These are phyloP conservation scores for Trypanosoma grayi DNA, from an alignment of 208 protist species.

Conservation along the genomic window DNA sequence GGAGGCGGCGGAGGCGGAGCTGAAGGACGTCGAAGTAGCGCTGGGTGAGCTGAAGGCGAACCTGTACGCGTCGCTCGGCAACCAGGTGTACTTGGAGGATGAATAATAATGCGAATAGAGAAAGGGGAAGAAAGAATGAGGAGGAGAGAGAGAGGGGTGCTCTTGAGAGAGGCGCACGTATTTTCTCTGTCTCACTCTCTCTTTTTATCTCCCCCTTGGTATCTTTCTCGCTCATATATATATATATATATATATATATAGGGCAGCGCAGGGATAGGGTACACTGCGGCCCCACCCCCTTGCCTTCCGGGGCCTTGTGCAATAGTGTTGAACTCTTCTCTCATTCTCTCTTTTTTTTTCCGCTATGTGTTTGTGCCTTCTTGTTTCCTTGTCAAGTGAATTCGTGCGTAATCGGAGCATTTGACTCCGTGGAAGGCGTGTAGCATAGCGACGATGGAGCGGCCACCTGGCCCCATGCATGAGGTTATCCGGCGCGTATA, in stretches of 20 bases:
- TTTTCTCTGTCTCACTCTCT: no score
- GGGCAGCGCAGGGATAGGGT: no score
- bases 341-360: no score
- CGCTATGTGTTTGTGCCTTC: no score
- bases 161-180: background rate
- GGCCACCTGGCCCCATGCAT: conserved; percentile 61
- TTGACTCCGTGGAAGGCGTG: background rate
- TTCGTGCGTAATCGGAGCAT: no score
- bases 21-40: conserved; percentile 41
- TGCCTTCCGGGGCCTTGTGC: no score
- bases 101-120: conserved; percentile 35
- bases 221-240: no score
- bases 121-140: background rate
- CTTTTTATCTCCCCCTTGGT: no score
- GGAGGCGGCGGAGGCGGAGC: conserved; percentile 47
- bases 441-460: conserved; percentile 26
- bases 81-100: conserved; percentile 89
- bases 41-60: conserved; percentile 81
- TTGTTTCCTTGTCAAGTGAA: no score
- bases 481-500: conserved; percentile 61
- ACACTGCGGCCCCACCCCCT: no score
- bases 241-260: no score
- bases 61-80: conserved; percentile 89
- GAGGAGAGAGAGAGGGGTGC: background rate
- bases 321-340: no score